phyloP scores from a whole-genome alignment of 2,329 filamentous ascomycete species.

The Ophiocordyceps polyrhachis-furcata region DNA sequence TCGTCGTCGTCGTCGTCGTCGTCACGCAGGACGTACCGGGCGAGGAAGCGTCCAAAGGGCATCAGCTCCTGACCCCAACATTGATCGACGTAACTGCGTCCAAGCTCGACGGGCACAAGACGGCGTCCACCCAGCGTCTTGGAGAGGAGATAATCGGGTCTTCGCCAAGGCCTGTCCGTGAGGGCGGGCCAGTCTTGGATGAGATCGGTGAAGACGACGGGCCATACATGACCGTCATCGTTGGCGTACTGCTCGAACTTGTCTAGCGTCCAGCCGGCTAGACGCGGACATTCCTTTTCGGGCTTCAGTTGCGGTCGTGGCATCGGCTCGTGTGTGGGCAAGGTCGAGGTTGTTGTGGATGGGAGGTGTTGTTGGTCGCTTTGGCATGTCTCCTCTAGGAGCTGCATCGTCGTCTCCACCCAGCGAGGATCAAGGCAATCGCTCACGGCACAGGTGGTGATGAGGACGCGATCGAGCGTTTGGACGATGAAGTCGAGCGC shows the following conservation, averaged over 20 bases:
- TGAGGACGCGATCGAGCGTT: conserved; percentile 56
- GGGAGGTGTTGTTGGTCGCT: too few species aligned
- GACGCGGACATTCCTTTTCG: conserved; percentile 9
- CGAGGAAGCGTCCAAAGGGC: conserved; percentile 52
- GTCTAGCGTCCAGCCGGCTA: conserved; percentile 30
- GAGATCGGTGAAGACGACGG: conserved; percentile 51
- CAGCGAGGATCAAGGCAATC: conserved; percentile 25
- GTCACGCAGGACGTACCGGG: conserved; percentile 30
- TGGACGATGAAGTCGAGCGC: conserved; percentile 38
- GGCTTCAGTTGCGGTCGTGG: conserved; percentile 9
- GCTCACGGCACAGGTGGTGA: conserved; percentile 50
- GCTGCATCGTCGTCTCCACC: conserved; percentile 30
- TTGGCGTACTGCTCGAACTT: conserved; percentile 44
- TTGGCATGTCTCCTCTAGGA: conserved; percentile 15
- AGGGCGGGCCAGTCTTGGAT: conserved; percentile 58
- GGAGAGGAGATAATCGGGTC: conserved; percentile 53
- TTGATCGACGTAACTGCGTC: conserved; percentile 70
- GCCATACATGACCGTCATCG: conserved; percentile 22
- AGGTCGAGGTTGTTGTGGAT: conserved; percentile 1
- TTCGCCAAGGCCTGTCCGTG: conserved; percentile 48
- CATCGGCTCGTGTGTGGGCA: conserved; percentile 12
- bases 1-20: conserved; percentile 3
- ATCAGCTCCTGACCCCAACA: conserved; percentile 73
- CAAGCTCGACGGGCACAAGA: conserved; percentile 72
- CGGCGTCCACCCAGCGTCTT: conserved; percentile 59